These are phyloP conservation scores for Oryza rufipogon DNA, from an alignment of 176 grass and related monocot genomes.

Conservation along the genomic window DNA sequence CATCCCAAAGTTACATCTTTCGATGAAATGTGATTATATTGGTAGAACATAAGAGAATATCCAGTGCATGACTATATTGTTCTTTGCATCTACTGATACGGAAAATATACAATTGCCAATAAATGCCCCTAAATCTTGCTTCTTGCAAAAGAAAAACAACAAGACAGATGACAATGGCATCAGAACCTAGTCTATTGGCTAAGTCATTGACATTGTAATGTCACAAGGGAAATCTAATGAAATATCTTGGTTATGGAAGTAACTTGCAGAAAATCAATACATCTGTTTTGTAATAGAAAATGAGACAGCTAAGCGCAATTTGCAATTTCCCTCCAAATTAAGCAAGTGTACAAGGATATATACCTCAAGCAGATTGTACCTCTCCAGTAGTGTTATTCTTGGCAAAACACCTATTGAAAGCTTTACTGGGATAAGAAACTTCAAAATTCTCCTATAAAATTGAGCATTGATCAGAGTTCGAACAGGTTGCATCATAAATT, in stretches of 20 bases:
- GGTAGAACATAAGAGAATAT: neutral
- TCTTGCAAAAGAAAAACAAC: conserved; percentile 9
- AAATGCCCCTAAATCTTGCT: conserved; percentile 4
- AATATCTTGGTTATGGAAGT: conserved; percentile 11
- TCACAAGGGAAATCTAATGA: conserved; percentile 3
- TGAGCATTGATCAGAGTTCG: conserved; percentile 31
- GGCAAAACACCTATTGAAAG: conserved; percentile 88
- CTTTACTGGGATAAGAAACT: conserved; percentile 95
- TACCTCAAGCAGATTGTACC: conserved; percentile 90
- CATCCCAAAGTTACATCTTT: neutral
- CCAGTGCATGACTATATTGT: neutral
- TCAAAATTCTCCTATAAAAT: conserved; percentile 84
- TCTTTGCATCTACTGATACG: neutral
- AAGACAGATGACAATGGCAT: neutral
- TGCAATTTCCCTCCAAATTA: neutral
- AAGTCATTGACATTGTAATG: conserved; percentile 11
- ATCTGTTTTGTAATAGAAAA: conserved; percentile 9
- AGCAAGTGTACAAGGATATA: conserved; percentile 7
- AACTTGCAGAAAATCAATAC: conserved; percentile 1
- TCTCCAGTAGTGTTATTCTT: conserved; percentile 64
- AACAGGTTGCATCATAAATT: neutral
- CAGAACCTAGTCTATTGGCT: neutral
- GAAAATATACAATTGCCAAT: neutral
- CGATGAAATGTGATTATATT: conserved; percentile 19
- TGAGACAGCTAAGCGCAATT: neutral